These are phyloP conservation scores for Auricularia sp. DNA, from an alignment of 768 basidiomycete species.

Conservation along the genomic window DNA sequence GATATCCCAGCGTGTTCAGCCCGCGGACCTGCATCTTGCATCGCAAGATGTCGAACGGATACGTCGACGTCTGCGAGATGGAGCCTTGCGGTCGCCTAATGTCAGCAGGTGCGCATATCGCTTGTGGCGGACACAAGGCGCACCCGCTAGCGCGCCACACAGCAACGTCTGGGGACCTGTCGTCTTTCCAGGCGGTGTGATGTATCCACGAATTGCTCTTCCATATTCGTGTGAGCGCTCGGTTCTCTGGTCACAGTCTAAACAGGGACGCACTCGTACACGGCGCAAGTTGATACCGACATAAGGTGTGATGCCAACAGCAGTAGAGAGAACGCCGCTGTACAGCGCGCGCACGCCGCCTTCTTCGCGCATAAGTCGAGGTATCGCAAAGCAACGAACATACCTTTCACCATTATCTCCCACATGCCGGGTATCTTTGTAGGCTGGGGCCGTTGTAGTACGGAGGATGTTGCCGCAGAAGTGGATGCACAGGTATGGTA, in stretches of 20 bases:
- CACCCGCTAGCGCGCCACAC: slow-evolving; percentile 84
- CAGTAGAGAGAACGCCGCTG: slow-evolving; percentile 75
- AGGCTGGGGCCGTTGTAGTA: slow-evolving; percentile 14
- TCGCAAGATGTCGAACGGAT: slow-evolving; percentile 89
- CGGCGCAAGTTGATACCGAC: slow-evolving; percentile 76
- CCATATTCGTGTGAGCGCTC: not conserved
- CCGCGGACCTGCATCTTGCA: slow-evolving; percentile 94
- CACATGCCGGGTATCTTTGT: slow-evolving; percentile 38
- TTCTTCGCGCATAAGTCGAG: slow-evolving; percentile 66
- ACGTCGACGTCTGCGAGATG: slow-evolving; percentile 88
- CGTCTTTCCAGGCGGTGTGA: slow-evolving; percentile 76
- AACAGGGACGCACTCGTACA: slow-evolving; percentile 51
- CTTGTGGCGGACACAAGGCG: slow-evolving; percentile 12
- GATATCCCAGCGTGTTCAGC: slow-evolving; percentile 50
- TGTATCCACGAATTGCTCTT: slow-evolving; percentile 48
- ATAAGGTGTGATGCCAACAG: slow-evolving; percentile 78
- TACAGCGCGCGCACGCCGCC: slow-evolving; percentile 84
- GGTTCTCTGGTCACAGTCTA: not conserved
- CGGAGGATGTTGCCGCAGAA: slow-evolving; percentile 24
- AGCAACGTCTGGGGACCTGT: slow-evolving; percentile 57
- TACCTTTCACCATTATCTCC: slow-evolving; percentile 72
- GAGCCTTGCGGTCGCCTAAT: slow-evolving; percentile 41
- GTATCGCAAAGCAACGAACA: not conserved
- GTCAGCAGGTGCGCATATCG: not conserved
- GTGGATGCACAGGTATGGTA: slow-evolving; percentile 16